phyloP scores from a whole-genome alignment of 257 asterid species.

The Penstemon barbatus region DNA sequence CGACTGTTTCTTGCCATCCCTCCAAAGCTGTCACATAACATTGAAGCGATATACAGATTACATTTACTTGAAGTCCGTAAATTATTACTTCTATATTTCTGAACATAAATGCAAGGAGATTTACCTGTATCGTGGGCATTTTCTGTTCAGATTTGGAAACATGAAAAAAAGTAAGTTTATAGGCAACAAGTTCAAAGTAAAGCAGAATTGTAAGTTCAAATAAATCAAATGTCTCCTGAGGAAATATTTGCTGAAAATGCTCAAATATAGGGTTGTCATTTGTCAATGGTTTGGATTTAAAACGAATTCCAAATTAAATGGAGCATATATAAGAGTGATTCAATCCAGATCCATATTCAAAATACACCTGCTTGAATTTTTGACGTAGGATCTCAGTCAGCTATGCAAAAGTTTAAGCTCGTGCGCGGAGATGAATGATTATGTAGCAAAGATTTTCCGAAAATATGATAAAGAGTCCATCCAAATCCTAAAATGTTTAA shows the following conservation, averaged over 20 bases:
- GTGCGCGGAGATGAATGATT: too few species aligned
- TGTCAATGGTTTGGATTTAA: too few species aligned
- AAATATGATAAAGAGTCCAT: too few species aligned
- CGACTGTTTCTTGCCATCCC: conserved; percentile 67
- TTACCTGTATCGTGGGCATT: conserved; percentile 97
- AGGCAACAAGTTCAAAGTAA: conserved; percentile 9
- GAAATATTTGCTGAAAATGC: background rate
- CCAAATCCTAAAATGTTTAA: too few species aligned
- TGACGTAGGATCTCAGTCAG: too few species aligned
- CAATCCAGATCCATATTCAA: too few species aligned
- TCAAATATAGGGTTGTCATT: background rate
- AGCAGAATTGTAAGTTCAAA: background rate
- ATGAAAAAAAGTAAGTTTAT: conserved; percentile 36
- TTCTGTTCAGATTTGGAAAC: conserved; percentile 62
- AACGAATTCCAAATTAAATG: too few species aligned
- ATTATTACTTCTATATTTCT: background rate
- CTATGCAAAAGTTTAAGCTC: too few species aligned
- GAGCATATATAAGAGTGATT: too few species aligned
- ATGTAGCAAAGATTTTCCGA: too few species aligned
- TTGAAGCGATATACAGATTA: background rate
- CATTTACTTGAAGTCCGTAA: background rate
- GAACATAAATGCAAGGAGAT: conserved; percentile 1
- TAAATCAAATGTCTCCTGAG: conserved; percentile 15
- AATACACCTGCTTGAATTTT: too few species aligned
- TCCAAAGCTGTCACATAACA: conserved; percentile 63